Conservation (phyloP, 2,329 filamentous ascomycete genomes). For the Chrysoporthe deuterocubensis region DNA sequence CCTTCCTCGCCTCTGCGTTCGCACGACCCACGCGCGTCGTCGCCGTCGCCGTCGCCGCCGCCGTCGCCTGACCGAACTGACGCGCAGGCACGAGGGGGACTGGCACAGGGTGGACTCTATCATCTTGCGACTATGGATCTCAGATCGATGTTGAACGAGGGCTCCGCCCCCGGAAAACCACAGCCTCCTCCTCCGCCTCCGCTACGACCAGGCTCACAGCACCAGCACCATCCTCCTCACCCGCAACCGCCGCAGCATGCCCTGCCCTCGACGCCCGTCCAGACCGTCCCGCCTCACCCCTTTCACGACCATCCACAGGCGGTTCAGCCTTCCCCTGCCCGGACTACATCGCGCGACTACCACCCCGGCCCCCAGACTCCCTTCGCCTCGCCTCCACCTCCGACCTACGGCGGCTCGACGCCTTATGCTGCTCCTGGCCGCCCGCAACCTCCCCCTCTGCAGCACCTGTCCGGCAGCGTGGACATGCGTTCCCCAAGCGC, state of each 20-base stretch:
- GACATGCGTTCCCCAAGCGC: conserved; percentile 57
- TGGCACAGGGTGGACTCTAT: not conserved
- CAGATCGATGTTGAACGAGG: conserved; percentile 59
- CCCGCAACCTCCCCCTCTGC: conserved; percentile 50
- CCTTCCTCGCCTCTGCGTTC: conserved; percentile 12
- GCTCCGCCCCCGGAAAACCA: conserved; percentile 39
- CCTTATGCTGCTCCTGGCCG: conserved; percentile 43
- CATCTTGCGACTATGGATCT: conserved; percentile 52
- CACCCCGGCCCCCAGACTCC: conserved; percentile 37
- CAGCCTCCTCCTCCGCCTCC: conserved; percentile 23
- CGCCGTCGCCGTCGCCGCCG: not conserved
- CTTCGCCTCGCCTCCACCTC: conserved; percentile 33
- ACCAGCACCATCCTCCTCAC: conserved; percentile 32
- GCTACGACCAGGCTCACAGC: conserved; percentile 23
- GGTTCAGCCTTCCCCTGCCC: conserved; percentile 53
- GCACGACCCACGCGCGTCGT: conserved; percentile 7
- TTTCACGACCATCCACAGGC: conserved; percentile 57
- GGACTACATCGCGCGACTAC: conserved; percentile 52
- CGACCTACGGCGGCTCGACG: conserved; percentile 34
- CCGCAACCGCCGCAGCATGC: conserved; percentile 34
- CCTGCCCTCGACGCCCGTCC: conserved; percentile 43
- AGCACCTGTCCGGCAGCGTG: conserved; percentile 48
- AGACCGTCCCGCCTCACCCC: conserved; percentile 47
- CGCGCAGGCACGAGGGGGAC: conserved; percentile 2
- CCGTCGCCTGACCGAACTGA: conserved; percentile 17